A percentile compares a stretch with the other conserved stretches of the same genome.
Conservation (phyloP, 2,329 filamentous ascomycete species). For the Alternaria sp. region DNA sequence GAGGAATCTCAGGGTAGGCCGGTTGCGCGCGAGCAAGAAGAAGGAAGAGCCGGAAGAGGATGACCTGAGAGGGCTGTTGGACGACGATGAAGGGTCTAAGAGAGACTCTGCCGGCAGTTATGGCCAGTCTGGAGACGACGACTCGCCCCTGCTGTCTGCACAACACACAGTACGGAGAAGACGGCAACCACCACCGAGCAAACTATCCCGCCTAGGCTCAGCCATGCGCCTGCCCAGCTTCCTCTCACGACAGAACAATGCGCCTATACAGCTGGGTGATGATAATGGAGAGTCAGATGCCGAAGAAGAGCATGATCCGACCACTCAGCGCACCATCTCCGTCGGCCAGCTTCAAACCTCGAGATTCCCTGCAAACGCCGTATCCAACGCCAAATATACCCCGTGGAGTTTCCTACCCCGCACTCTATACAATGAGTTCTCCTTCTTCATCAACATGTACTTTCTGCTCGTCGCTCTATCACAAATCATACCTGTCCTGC, state of each 20-base stretch:
- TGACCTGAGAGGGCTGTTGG: slow-evolving; percentile 73
- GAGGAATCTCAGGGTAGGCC: slow-evolving; percentile 65
- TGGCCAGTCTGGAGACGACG: slow-evolving; percentile 68
- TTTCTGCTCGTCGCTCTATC: slow-evolving; percentile 95
- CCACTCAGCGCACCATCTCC: slow-evolving; percentile 75
- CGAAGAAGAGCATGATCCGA: slow-evolving; percentile 64
- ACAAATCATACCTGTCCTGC: slow-evolving; percentile 86
- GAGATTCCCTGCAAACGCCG: slow-evolving; percentile 86
- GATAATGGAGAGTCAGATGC: slow-evolving; percentile 52
- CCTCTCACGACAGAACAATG: slow-evolving; percentile 53
- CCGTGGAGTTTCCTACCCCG: slow-evolving; percentile 91
- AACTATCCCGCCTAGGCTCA: slow-evolving; percentile 60
- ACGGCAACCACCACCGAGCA: slow-evolving; percentile 38
- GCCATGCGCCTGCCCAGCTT: slow-evolving; percentile 73
- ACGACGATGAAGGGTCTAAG: slow-evolving; percentile 66
- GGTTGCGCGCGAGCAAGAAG: slow-evolving; percentile 54
- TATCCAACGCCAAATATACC: slow-evolving; percentile 98
- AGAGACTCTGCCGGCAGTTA: slow-evolving; percentile 68
- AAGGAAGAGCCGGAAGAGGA: slow-evolving; percentile 65
- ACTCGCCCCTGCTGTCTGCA: slow-evolving; percentile 74
- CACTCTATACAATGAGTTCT: slow-evolving; percentile 98
- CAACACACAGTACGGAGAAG: slow-evolving; percentile 34
- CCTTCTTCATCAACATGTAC: slow-evolving; percentile 99
- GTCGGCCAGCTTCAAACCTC: slow-evolving; percentile 78
- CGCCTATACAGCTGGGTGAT: slow-evolving; percentile 38